phyloP scores from a whole-genome alignment of 176 grass and related monocot genomes.

The Rhynchospora tenuis region DNA sequence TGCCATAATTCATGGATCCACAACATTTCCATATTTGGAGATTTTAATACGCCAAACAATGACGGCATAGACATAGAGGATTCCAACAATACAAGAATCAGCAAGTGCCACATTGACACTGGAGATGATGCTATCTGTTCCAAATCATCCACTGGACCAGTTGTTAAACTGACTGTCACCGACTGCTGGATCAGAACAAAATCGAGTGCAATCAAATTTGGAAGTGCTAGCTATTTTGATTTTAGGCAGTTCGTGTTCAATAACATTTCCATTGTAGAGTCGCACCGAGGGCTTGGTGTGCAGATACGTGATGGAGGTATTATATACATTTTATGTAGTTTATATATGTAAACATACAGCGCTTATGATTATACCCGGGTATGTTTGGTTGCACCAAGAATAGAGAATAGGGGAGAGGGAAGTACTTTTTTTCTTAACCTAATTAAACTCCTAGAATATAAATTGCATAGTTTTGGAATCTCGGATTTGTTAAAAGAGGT shows the following conservation, averaged over 20 bases:
- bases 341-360: background rate
- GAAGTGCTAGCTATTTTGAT: constrained; percentile 51
- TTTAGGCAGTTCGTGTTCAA: constrained; percentile 51
- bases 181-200: constrained; percentile 90
- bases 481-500: background rate
- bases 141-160: constrained; percentile 56
- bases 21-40: constrained; percentile 71
- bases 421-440: background rate
- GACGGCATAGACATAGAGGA: constrained; percentile 81
- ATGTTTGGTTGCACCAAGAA: too few relatives aligned
- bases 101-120: constrained; percentile 57
- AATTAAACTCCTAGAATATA: background rate
- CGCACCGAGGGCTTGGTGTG: constrained; percentile 74
- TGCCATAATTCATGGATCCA: constrained; percentile 51
- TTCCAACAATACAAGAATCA: constrained; percentile 80
- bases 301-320: constrained; percentile 95
- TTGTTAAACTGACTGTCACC: constrained; percentile 55
- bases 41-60: constrained; percentile 71
- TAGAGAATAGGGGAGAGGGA: too few relatives aligned
- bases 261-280: constrained; percentile 71
- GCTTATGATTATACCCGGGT: background rate
- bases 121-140: constrained; percentile 79
- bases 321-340: background rate
- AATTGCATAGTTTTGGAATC: background rate
- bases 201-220: constrained; percentile 84